phyloP scores from a whole-genome alignment of 2,329 filamentous ascomycete genomes.

The Ilyonectria mors-panacis region DNA sequence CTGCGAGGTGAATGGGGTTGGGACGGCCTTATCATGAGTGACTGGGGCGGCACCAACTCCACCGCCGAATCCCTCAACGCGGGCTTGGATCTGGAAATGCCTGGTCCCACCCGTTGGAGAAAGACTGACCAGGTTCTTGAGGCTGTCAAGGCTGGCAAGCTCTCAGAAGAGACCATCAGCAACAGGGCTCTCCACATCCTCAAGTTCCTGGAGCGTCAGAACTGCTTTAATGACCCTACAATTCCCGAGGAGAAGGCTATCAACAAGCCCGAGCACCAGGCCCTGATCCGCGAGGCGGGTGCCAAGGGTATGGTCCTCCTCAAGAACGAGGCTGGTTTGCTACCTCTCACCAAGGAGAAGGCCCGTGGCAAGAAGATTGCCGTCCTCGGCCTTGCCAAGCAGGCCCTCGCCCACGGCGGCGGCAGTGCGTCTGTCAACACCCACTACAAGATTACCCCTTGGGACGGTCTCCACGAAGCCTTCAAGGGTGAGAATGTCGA shows the following conservation, averaged over 20 bases:
- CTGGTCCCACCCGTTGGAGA: slow-evolving; percentile 45
- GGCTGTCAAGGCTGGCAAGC: slow-evolving; percentile 21
- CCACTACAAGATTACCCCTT: slow-evolving; percentile 50
- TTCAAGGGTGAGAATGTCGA: slow-evolving; percentile 33
- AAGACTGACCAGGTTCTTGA: slow-evolving; percentile 13
- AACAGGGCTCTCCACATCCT: slow-evolving; percentile 12
- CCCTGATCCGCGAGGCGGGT: slow-evolving; percentile 37
- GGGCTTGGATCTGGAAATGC: slow-evolving; percentile 51
- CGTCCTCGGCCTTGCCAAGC: slow-evolving; percentile 49
- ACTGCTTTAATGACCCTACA: slow-evolving; percentile 27
- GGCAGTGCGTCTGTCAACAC: slow-evolving; percentile 51
- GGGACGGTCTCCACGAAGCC: slow-evolving; percentile 44
- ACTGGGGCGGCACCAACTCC: slow-evolving; percentile 46
- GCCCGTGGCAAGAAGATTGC: slow-evolving; percentile 44
- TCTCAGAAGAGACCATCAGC: slow-evolving; percentile 24
- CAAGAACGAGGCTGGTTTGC: slow-evolving; percentile 70
- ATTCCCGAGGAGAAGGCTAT: slow-evolving; percentile 36
- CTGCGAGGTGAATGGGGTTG: slow-evolving; percentile 58
- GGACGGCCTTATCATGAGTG: slow-evolving; percentile 44
- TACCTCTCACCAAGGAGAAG: slow-evolving; percentile 64
- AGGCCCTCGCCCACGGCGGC: slow-evolving; percentile 50
- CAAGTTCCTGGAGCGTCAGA: slow-evolving; percentile 18
- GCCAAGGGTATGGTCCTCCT: slow-evolving; percentile 71
- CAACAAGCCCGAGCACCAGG: slow-evolving; percentile 45
- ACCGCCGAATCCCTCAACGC: slow-evolving; percentile 44